These are phyloP conservation scores for Peribolospora baueri DNA, from an alignment of 768 basidiomycete species.

Conservation along the genomic window DNA sequence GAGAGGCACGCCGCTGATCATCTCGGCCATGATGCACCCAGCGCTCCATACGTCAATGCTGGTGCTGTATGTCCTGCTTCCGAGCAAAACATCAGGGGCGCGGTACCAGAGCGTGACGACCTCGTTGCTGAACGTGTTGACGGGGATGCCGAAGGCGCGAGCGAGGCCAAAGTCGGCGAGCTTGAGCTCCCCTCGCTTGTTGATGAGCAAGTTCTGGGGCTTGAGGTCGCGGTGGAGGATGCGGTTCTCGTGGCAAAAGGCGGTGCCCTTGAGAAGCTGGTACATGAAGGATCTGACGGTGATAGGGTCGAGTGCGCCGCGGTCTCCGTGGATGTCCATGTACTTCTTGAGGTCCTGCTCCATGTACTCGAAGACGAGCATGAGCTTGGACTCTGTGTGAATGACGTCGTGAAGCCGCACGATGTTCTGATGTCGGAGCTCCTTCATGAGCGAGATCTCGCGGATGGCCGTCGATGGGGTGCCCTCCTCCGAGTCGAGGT, in stretches of 20 bases:
- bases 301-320: conserved; percentile 60
- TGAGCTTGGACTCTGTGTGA: conserved; percentile 91
- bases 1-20: conserved; percentile 90
- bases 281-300: conserved; percentile 92
- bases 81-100: conserved; percentile 88
- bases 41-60: conserved; percentile 98
- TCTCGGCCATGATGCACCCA: conserved; percentile 97
- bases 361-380: conserved; percentile 94
- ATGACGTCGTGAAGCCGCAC: conserved; percentile 96
- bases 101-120: conserved; percentile 98
- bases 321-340: conserved; percentile 94
- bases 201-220: conserved; percentile 94
- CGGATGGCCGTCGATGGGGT: conserved; percentile 96
- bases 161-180: conserved; percentile 95
- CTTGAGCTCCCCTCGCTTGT: conserved; percentile 87
- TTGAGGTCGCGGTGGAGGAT: conserved; percentile 94
- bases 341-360: conserved; percentile 98
- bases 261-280: conserved; percentile 86
- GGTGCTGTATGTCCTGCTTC: conserved; percentile 89
- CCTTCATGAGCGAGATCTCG: conserved; percentile 98
- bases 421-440: conserved; percentile 83
- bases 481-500: conserved; percentile 96
- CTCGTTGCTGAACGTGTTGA: conserved; percentile 98
- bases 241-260: conserved; percentile 95
- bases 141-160: conserved; percentile 90